phyloP scores from a whole-genome alignment of 768 basidiomycete genomes.

The Rhizopogon vinicolor region DNA sequence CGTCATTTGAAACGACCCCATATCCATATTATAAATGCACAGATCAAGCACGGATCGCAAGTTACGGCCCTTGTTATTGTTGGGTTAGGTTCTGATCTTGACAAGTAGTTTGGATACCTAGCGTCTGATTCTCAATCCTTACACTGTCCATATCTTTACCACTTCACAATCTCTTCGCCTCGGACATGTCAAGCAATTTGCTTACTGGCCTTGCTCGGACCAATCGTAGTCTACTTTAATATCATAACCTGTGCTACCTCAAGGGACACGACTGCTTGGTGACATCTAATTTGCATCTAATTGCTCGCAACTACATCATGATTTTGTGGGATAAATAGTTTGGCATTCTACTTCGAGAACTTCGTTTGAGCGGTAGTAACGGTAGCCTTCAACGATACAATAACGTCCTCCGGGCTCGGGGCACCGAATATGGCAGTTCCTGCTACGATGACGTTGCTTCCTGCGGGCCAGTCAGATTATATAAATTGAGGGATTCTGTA shows the following conservation, averaged over 20 bases:
- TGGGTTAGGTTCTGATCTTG: conserved; percentile 26
- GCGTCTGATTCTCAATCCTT: conserved; percentile 18
- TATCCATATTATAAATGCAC: conserved; percentile 25
- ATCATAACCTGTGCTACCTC: background rate
- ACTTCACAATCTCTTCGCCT: conserved; percentile 12
- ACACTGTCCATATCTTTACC: conserved; percentile 20
- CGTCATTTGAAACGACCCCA: conserved; percentile 21
- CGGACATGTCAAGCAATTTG: conserved; percentile 13
- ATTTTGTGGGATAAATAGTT: background rate
- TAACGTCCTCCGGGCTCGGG: conserved; percentile 73
- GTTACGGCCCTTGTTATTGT: conserved; percentile 22
- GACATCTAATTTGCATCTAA: background rate
- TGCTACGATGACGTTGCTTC: conserved; percentile 97
- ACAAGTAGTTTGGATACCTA: conserved; percentile 18
- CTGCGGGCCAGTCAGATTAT: conserved; percentile 33
- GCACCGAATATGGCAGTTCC: conserved; percentile 94
- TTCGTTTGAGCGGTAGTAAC: conserved; percentile 66
- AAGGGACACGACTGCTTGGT: background rate
- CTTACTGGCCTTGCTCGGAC: conserved; percentile 15
- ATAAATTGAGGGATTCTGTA: background rate
- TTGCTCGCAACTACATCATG: background rate
- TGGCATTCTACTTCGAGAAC: conserved; percentile 11
- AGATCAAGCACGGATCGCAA: conserved; percentile 16
- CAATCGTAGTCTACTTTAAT: conserved; percentile 26
- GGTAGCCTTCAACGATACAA: conserved; percentile 60